Conservation (phyloP, 768 basidiomycete species). For the Pulveroboletus sp. region DNA sequence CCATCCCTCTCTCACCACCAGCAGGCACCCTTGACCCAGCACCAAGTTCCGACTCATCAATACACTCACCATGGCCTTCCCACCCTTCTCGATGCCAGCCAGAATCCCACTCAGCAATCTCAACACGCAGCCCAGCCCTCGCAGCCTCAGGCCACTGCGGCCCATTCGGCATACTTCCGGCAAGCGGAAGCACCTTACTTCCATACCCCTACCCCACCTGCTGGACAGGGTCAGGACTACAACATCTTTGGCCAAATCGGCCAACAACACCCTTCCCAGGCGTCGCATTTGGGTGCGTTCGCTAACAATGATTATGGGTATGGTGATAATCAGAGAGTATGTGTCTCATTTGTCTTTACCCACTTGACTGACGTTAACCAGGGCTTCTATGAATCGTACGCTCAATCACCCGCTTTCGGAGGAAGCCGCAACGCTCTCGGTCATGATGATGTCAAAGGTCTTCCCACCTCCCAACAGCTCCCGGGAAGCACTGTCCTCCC, state of each 20-base stretch:
- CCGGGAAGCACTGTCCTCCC: conserved; percentile 47
- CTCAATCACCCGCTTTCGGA: conserved; percentile 58
- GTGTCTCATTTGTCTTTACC: conserved; percentile 18
- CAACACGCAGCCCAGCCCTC: conserved; percentile 39
- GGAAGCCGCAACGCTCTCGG: conserved; percentile 55
- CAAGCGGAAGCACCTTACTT: conserved; percentile 70
- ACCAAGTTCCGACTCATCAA: conserved; percentile 39
- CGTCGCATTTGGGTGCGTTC: conserved; percentile 50
- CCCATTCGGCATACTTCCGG: conserved; percentile 65
- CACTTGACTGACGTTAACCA: conserved; percentile 28
- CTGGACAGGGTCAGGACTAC: conserved; percentile 54
- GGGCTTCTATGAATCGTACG: conserved; percentile 78
- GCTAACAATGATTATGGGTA: conserved; percentile 65
- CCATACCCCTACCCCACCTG: conserved; percentile 75
- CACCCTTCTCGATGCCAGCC: conserved; percentile 60
- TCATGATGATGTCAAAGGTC: conserved; percentile 73
- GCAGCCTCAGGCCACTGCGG: conserved; percentile 47
- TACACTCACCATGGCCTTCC: conserved; percentile 61
- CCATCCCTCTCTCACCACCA: conserved; percentile 30
- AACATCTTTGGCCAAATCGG: conserved; percentile 63
- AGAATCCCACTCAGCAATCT: conserved; percentile 37
- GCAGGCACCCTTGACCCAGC: conserved; percentile 29
- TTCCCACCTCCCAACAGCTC: conserved; percentile 57
- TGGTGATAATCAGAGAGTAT: conserved; percentile 59
- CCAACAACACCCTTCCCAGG: conserved; percentile 51